Evolutionary conservation across 2,329 filamentous ascomycete genomes (phyloP).

Genomic region (Xylaria sp.): DNA sequence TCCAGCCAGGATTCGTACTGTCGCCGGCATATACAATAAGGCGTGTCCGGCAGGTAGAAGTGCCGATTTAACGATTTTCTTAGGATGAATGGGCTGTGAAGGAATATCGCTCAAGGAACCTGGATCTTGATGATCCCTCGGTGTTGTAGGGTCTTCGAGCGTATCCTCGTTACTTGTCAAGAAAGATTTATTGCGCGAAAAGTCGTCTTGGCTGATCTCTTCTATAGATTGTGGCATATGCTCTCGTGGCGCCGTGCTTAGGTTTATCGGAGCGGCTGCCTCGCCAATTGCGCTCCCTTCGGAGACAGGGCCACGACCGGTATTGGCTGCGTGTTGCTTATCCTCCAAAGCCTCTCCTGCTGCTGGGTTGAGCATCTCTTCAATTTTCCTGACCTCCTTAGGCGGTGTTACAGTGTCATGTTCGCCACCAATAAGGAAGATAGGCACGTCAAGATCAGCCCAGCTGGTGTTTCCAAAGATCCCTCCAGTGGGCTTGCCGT

Average conservation of each 20-base stretch:
- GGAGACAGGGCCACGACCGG: slow-evolving; percentile 10
- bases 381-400: slow-evolving; percentile 75
- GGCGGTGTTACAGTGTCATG: slow-evolving; percentile 81
- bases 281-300: slow-evolving; percentile 56
- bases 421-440: slow-evolving; percentile 83
- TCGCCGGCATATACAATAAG: slow-evolving; percentile 81
- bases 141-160: slow-evolving; percentile 59
- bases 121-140: slow-evolving; percentile 56
- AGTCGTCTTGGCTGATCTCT: slow-evolving; percentile 55
- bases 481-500: slow-evolving; percentile 67
- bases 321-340: slow-evolving; percentile 22
- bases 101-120: slow-evolving; percentile 56
- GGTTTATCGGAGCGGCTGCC: slow-evolving; percentile 61
- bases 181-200: slow-evolving; percentile 47
- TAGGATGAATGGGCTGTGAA: slow-evolving; percentile 60
- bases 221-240: slow-evolving; percentile 54
- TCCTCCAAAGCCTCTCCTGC: not conserved
- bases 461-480: slow-evolving; percentile 77
- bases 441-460: slow-evolving; percentile 76
- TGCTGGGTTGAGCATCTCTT: slow-evolving; percentile 50
- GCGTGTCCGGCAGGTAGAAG: slow-evolving; percentile 84
- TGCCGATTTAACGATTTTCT: slow-evolving; percentile 71
- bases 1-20: slow-evolving; percentile 80
- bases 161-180: slow-evolving; percentile 42
- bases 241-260: slow-evolving; percentile 48